phyloP scores from a whole-genome alignment of 2,329 filamentous ascomycete genomes.

The Penicillium sp. region DNA sequence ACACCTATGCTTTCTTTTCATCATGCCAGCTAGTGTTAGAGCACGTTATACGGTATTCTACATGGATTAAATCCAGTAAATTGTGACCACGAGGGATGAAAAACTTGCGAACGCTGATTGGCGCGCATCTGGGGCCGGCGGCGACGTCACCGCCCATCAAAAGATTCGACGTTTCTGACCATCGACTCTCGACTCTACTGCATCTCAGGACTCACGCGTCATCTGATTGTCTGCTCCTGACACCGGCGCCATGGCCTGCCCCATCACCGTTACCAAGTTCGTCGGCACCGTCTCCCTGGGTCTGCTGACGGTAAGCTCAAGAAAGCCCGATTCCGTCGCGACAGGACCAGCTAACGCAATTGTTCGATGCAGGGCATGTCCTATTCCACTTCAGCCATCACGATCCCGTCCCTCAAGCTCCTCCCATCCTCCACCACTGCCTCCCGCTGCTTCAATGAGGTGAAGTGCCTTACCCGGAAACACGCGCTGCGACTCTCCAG shows the following conservation, averaged over 20 bases:
- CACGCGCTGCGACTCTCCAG: conserved; percentile 65
- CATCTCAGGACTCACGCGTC: background rate
- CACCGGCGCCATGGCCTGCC: conserved; percentile 56
- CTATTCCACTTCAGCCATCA: conserved; percentile 72
- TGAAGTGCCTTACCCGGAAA: conserved; percentile 59
- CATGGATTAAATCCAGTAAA: background rate
- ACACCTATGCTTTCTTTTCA: background rate
- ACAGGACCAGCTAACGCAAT: conserved; percentile 11
- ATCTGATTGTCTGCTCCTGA: background rate
- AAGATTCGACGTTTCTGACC: background rate
- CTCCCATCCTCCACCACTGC: conserved; percentile 72
- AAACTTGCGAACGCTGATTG: conserved; percentile 16
- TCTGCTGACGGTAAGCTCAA: conserved; percentile 69
- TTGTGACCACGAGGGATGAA: conserved; percentile 1
- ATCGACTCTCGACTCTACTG: background rate
- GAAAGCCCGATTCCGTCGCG: background rate
- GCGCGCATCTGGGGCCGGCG: background rate
- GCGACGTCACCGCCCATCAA: conserved; percentile 10
- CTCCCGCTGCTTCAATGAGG: conserved; percentile 64
- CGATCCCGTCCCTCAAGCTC: conserved; percentile 73
- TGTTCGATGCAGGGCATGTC: conserved; percentile 66
- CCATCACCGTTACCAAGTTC: conserved; percentile 80
- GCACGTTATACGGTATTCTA: background rate
- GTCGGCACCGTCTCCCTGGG: conserved; percentile 87
- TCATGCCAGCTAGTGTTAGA: background rate